Conservation (phyloP, 2,329 filamentous ascomycete genomes). For the Hymenoscyphus albidus region DNA sequence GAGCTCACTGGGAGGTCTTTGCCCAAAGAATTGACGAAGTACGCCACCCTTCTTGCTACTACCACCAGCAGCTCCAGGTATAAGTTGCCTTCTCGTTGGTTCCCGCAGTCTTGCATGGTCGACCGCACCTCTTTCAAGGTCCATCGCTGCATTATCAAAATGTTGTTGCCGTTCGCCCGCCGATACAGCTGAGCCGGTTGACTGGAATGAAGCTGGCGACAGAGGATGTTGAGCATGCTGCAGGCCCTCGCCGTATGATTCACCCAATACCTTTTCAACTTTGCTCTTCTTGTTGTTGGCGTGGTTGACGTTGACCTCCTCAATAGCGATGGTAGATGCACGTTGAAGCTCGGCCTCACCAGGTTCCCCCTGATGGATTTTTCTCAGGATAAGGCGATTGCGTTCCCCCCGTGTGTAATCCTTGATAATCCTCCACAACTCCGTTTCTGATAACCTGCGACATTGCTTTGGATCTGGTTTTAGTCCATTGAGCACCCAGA, state of each 20-base stretch:
- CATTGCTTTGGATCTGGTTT: conserved; percentile 80
- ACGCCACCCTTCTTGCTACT: conserved; percentile 49
- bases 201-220: conserved; percentile 69
- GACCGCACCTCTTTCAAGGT: conserved; percentile 42
- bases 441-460: conserved; percentile 77
- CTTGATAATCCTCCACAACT: conserved; percentile 87
- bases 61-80: neutral
- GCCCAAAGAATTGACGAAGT: conserved; percentile 81
- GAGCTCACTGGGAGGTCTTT: conserved; percentile 90
- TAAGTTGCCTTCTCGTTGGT: conserved; percentile 26
- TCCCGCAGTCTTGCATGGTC: conserved; percentile 36
- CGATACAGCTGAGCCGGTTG: conserved; percentile 31
- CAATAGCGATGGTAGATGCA: conserved; percentile 82
- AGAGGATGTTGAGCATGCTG: conserved; percentile 74
- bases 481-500: conserved; percentile 84
- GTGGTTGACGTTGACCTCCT: conserved; percentile 76
- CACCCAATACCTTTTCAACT: conserved; percentile 83
- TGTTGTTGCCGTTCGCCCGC: conserved; percentile 63
- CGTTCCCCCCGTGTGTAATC: conserved; percentile 81
- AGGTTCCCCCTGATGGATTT: conserved; percentile 88
- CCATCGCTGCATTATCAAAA: conserved; percentile 56
- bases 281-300: conserved; percentile 63
- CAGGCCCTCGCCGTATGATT: conserved; percentile 68
- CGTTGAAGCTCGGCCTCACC: conserved; percentile 81
- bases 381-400: conserved; percentile 83